phyloP scores from a whole-genome alignment of 495 filamentous ascomycete species.

The Penicillium paxilli region DNA sequence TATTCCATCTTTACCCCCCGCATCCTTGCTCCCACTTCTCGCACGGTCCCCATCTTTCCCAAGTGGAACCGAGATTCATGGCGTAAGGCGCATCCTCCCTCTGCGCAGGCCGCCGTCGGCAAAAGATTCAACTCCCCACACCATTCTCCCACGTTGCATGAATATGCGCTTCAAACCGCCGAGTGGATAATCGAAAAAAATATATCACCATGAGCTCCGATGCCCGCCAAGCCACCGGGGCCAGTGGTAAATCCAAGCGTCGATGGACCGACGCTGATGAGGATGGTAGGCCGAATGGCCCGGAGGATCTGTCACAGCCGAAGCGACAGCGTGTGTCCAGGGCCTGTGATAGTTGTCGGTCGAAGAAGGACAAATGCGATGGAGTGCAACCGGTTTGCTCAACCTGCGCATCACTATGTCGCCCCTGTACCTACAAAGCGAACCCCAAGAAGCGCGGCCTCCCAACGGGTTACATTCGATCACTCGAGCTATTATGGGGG shows the following conservation, averaged over 20 bases:
- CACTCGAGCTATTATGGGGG: constrained; percentile 42
- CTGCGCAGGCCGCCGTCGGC: constrained; percentile 26
- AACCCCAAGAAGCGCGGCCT: constrained; percentile 68
- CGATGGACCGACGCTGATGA: constrained; percentile 36
- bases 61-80: constrained; percentile 14
- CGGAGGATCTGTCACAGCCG: constrained; percentile 33
- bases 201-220: constrained; percentile 42
- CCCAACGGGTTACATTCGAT: constrained; percentile 45
- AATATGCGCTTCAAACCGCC: constrained; percentile 33
- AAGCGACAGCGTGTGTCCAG: constrained; percentile 57
- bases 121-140: constrained; percentile 34
- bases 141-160: constrained; percentile 22
- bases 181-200: constrained; percentile 38
- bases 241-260: constrained; percentile 35
- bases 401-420: constrained; percentile 59
- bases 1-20: neutral
- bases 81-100: constrained; percentile 12
- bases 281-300: constrained; percentile 23
- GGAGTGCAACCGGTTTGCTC: constrained; percentile 61
- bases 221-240: constrained; percentile 37
- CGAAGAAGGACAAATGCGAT: constrained; percentile 67
- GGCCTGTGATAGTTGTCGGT: constrained; percentile 68
- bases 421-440: constrained; percentile 65
- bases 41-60: constrained; percentile 2
- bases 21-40: neutral